These are phyloP conservation scores for Boletus edulis DNA, from an alignment of 768 basidiomycete genomes.

Conservation along the genomic window DNA sequence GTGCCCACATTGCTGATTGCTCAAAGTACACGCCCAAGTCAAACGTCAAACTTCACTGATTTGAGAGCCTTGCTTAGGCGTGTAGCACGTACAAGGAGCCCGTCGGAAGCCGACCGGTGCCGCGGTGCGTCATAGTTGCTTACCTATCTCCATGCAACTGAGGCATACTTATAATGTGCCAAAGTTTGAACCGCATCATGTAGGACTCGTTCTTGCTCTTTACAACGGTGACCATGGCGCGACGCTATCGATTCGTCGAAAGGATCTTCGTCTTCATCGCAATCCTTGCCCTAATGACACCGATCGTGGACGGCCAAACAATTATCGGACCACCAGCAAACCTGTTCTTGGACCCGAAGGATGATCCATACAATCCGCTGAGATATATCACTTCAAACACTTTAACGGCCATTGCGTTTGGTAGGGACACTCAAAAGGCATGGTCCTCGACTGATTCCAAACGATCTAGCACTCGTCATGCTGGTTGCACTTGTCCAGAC, in stretches of 20 bases:
- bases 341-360: slow-evolving; percentile 39
- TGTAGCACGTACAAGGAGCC: background rate
- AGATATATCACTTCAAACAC: slow-evolving; percentile 56
- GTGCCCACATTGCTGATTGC: no score
- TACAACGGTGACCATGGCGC: background rate
- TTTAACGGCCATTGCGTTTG: slow-evolving; percentile 48
- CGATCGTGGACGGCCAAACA: background rate
- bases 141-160: background rate
- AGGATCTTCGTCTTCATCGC: background rate
- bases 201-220: background rate
- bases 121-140: background rate
- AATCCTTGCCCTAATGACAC: background rate
- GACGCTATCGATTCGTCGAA: background rate
- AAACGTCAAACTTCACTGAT: no score
- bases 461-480: slow-evolving; percentile 31
- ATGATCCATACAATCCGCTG: slow-evolving; percentile 54
- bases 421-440: slow-evolving; percentile 22
- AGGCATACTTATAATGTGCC: background rate
- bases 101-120: background rate
- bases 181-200: background rate
- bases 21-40: background rate
- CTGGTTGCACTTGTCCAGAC: slow-evolving; percentile 44
- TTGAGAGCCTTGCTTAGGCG: no score
- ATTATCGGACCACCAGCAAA: slow-evolving; percentile 1
- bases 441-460: background rate